Base-by-base conservation (phyloP, 768 basidiomycete species). In the Hericium rajendrae region DNA sequence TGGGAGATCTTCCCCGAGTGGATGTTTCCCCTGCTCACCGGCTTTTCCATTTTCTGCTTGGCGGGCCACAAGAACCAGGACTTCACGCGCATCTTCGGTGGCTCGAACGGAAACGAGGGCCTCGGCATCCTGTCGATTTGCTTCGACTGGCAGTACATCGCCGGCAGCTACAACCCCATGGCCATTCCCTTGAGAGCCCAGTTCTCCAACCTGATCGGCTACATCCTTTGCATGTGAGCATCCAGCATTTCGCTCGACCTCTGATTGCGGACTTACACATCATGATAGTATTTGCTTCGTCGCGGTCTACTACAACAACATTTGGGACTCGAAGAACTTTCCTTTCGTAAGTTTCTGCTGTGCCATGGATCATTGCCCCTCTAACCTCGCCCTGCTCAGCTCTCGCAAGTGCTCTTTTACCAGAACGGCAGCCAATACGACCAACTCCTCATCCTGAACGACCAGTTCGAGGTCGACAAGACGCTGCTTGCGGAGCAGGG, bases 181-280 rank as follows among this genome's bases (percentile, higher is more conserved):
- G 67, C 74, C 3, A 81, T 81, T 26, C 83, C 83, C 0, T 66
- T 85, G 11, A 74, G 75, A 6, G 78, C 81, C 2, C 81, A 70
- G 58, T 63, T 66, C 38, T 82, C 79, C 1, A 64, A 72, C 18
- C 76, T 80, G 53, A 66, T 75, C 20, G 83, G 81, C 1, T 75
- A 75, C 12, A 65, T 77, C 15, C 63, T 82, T 12, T 82, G 77
- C 76, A 75, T 78, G 79, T 82, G 54, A 48, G 75, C 60, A 2
- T 22, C 18, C 1, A 32, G 32, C 16, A 15, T 24, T 15, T 13
- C 20, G 9, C 2, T 5, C 2, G 3, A 15, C 24, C 40, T 22
- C 51, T 60, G 24, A 32, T 18, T 15, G 12, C 5, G 57, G 49
- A 11, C 37, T 48, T 6, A 28, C 22, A 12, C n/a, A 11, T 16